Percentiles rank a stretch among this genome's conserved stretches.
Evolutionary conservation across 2,329 filamentous ascomycete genomes (phyloP).

Genomic region (Byssochlamys sp.): DNA sequence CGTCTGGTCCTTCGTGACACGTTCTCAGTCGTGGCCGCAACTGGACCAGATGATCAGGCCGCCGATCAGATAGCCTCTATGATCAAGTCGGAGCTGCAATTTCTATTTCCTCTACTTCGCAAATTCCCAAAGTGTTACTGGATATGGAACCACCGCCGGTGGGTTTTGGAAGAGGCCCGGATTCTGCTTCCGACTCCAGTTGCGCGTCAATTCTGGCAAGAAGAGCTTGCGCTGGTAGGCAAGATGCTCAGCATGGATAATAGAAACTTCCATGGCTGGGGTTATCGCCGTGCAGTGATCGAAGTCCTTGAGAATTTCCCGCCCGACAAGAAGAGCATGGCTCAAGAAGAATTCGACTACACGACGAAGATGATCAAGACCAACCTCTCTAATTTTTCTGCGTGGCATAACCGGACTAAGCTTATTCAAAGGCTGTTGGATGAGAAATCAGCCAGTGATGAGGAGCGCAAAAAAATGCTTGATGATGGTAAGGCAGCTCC

Average conservation of each 20-base stretch:
- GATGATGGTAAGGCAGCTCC: conserved; percentile 49
- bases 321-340: conserved; percentile 49
- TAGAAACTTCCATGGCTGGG: conserved; percentile 95
- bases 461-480: conserved; percentile 58
- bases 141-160: conserved; percentile 94
- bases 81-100: conserved; percentile 65
- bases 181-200: conserved; percentile 47
- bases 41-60: conserved; percentile 24
- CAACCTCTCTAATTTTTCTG: conserved; percentile 93
- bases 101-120: conserved; percentile 73
- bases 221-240: conserved; percentile 69
- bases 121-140: conserved; percentile 95
- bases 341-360: conserved; percentile 74
- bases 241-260: conserved; percentile 83
- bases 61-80: conserved; percentile 40
- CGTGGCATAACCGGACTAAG: conserved; percentile 85
- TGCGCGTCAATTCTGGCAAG: conserved; percentile 65
- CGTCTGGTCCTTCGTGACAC: conserved; percentile 59
- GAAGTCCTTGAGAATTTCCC: conserved; percentile 57
- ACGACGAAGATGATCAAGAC: conserved; percentile 76
- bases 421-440: conserved; percentile 67
- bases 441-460: conserved; percentile 57
- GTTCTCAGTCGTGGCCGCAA: conserved; percentile 31
- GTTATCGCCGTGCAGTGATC: conserved; percentile 73
- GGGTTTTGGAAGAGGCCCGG: conserved; percentile 68